Conservation (phyloP, 202 grass and related monocot species). For the Sporobolus alterniflorus region DNA sequence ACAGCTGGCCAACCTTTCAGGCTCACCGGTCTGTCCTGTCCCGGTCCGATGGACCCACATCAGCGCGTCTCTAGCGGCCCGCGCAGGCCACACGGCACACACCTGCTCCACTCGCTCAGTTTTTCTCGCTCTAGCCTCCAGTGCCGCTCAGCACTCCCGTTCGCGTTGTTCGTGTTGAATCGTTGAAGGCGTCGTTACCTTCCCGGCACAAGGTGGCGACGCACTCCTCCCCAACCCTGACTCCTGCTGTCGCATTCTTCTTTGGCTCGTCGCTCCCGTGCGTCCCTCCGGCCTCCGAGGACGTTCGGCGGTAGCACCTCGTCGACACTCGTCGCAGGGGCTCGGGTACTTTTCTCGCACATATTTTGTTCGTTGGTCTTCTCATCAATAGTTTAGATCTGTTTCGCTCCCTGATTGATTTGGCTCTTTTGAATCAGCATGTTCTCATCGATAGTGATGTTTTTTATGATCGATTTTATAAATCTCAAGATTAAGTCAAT, state of each 20-base stretch:
- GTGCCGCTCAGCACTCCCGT: not conserved
- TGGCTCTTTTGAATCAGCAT: not conserved
- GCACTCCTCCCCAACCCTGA: too few species aligned
- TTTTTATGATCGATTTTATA: too few species aligned
- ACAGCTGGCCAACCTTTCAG: too few species aligned
- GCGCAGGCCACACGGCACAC: not conserved
- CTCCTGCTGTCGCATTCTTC: not conserved
- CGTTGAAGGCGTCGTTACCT: not conserved
- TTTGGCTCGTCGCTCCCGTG: not conserved
- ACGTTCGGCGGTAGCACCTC: conserved; percentile 1
- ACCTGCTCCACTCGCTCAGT: not conserved
- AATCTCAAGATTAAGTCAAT: too few species aligned
- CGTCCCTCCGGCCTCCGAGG: not conserved
- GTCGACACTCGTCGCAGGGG: not conserved
- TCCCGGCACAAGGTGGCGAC: not conserved
- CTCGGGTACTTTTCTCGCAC: conserved; percentile 23
- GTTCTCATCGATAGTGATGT: too few species aligned
- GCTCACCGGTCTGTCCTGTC: not conserved
- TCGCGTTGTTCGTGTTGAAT: too few species aligned
- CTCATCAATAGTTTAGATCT: not conserved
- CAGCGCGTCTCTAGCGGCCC: not conserved
- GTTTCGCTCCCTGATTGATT: not conserved
- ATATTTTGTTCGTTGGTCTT: not conserved
- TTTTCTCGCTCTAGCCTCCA: not conserved
- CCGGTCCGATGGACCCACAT: not conserved